Evolutionary conservation across 257 asterid species (phyloP).

Genomic region (Agastache rugosa): DNA sequence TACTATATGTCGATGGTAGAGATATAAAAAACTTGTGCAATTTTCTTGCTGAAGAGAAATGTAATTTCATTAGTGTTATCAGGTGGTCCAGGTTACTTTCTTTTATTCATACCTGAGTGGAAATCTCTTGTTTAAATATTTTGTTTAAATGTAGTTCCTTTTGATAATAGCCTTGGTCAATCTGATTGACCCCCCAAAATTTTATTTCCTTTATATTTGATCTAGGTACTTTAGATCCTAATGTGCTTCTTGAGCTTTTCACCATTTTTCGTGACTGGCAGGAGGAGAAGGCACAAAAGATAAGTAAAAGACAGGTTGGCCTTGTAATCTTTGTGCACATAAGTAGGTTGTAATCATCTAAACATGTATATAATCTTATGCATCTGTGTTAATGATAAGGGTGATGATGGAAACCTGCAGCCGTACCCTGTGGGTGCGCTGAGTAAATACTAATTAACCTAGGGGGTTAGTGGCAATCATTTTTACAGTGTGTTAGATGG

Average conservation of each 20-base stretch:
- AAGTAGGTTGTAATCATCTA: conserved; percentile 13
- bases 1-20: not conserved
- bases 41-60: conserved; percentile 10
- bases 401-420: not conserved
- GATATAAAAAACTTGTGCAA: not conserved
- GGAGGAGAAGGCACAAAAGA: conserved; percentile 68
- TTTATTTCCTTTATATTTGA: conserved; percentile 37
- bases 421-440: not conserved
- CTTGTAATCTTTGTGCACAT: conserved; percentile 19
- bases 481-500: conserved; percentile 14
- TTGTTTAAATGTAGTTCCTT: conserved; percentile 7
- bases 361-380: conserved; percentile 20
- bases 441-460: not conserved
- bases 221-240: conserved; percentile 77
- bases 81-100: conserved; percentile 1
- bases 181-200: conserved; percentile 29
- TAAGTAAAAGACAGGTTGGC: conserved; percentile 77
- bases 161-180: conserved; percentile 21
- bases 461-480: not conserved
- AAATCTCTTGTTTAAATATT: conserved; percentile 5
- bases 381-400: conserved; percentile 1
- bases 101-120: conserved; percentile 11
- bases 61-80: conserved; percentile 12
- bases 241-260: conserved; percentile 88
- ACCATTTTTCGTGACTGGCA: conserved; percentile 84